phyloP scores from a whole-genome alignment of 805 yeast species.

The Metschnikowia hibisci region DNA sequence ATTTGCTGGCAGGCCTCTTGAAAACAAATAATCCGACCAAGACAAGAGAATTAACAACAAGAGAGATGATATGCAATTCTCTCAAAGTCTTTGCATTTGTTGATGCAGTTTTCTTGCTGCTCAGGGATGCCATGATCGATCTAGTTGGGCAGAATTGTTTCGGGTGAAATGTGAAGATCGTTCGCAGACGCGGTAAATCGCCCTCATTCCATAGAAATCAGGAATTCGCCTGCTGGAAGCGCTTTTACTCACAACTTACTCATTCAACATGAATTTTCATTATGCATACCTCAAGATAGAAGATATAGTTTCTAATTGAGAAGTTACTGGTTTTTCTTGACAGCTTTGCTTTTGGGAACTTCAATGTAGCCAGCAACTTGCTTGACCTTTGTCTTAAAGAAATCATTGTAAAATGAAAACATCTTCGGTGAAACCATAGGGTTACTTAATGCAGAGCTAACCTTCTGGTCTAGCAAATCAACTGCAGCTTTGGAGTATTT shows the following conservation, averaged over 20 bases:
- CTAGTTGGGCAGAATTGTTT: background rate
- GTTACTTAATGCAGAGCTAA: conserved; percentile 25
- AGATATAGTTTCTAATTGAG: background rate
- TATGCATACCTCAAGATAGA: background rate
- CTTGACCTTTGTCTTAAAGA: conserved; percentile 18
- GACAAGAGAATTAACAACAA: conserved; percentile 13
- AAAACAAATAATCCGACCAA: conserved; percentile 11
- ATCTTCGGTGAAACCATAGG: conserved; percentile 14
- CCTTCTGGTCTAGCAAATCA: conserved; percentile 41
- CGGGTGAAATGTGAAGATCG: background rate
- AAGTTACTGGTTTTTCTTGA: conserved; percentile 14
- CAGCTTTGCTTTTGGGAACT: conserved; percentile 17
- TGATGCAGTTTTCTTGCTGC: conserved; percentile 50
- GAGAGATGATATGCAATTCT: conserved; percentile 35
- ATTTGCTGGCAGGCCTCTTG: conserved; percentile 14
- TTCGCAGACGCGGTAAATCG: too few species aligned
- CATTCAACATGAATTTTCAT: background rate
- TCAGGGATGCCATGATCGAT: conserved; percentile 51
- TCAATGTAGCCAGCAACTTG: conserved; percentile 22
- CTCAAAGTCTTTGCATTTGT: conserved; percentile 36
- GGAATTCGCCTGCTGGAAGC: too few species aligned
- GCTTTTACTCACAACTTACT: background rate
- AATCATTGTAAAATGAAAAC: conserved; percentile 17
- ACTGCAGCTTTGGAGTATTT: conserved; percentile 37
- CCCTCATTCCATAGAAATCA: too few species aligned